Conservation (phyloP, 495 filamentous ascomycete species). For the Acidiella bohemica region DNA sequence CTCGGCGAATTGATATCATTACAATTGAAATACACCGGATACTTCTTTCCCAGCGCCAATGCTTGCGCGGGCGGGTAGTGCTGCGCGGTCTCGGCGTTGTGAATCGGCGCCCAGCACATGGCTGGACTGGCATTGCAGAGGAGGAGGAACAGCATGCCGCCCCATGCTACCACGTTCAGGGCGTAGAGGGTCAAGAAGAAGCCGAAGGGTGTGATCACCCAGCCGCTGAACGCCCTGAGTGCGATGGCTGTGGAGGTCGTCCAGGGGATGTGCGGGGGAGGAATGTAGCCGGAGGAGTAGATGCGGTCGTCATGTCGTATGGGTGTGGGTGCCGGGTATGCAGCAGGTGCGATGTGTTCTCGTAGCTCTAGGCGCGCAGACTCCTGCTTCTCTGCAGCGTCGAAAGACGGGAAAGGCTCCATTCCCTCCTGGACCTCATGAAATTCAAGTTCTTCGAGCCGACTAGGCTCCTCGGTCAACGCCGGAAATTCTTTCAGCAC, state of each 20-base stretch:
- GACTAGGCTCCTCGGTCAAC: constrained; percentile 17
- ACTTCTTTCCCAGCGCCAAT: background rate
- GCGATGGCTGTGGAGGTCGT: constrained; percentile 39
- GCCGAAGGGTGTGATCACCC: constrained; percentile 55
- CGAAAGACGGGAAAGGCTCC: background rate
- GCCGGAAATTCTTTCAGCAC: constrained; percentile 17
- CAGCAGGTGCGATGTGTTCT: no score
- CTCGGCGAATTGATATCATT: constrained; percentile 59
- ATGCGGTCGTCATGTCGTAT: constrained; percentile 1
- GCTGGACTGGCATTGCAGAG: constrained; percentile 59
- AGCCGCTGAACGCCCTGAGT: constrained; percentile 40
- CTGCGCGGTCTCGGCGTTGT: constrained; percentile 21
- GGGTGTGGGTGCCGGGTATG: background rate
- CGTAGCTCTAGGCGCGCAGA: background rate
- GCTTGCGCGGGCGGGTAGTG: constrained; percentile 2
- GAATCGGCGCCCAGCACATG: constrained; percentile 50
- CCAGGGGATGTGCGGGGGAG: constrained; percentile 53
- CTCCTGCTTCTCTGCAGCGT: background rate
- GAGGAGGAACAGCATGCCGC: constrained; percentile 78
- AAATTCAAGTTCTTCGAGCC: no score
- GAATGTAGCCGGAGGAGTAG: constrained; percentile 52
- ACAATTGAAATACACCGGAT: constrained; percentile 32
- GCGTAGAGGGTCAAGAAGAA: constrained; percentile 66
- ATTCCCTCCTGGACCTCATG: background rate
- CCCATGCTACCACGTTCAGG: constrained; percentile 74